Percentiles rank a stretch among this genome's conserved stretches.
phyloP scores from a whole-genome alignment of 805 yeast species.

The Metschnikowia dekortorum region DNA sequence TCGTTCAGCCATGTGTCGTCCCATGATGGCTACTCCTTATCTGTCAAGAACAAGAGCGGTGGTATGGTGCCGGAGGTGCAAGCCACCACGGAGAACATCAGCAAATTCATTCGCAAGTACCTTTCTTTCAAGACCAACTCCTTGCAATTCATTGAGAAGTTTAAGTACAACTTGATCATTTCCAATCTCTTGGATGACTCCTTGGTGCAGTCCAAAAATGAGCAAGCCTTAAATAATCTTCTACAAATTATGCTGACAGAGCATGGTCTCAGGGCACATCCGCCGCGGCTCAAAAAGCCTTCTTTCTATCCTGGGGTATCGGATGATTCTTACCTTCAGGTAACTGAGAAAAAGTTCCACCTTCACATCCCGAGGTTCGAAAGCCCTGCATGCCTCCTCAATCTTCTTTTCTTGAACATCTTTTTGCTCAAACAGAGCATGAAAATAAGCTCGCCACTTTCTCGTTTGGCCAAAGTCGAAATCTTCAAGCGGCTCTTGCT shows the following conservation, averaged over 20 bases:
- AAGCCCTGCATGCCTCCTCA: constrained; percentile 14
- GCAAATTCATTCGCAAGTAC: constrained; percentile 25
- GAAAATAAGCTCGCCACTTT: constrained; percentile 4
- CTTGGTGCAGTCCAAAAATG: constrained; percentile 40
- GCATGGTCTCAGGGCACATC: neutral
- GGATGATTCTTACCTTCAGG: constrained; percentile 21
- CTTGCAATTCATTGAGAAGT: constrained; percentile 32
- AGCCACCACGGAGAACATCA: constrained; percentile 16
- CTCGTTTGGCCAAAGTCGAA: constrained; percentile 14
- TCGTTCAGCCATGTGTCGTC: constrained; percentile 6
- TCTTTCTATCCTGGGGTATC: constrained; percentile 3
- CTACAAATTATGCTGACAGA: constrained; percentile 3
- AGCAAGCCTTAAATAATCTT: constrained; percentile 26
- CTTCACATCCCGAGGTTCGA: constrained; percentile 2
- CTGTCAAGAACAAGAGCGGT: neutral
- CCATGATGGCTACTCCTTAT: neutral
- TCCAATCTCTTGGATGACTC: constrained; percentile 39
- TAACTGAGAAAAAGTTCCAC: constrained; percentile 15
- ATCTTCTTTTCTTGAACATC: constrained; percentile 24
- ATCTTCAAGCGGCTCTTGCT: constrained; percentile 31
- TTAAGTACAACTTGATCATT: constrained; percentile 36
- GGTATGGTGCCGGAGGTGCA: neutral
- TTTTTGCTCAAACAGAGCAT: constrained; percentile 23
- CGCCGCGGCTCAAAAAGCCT: neutral
- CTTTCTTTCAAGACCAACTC: constrained; percentile 15